Evolutionary conservation across 192 early-diverging fungal species (phyloP).

Genomic region (Allomyces arbusculus): DNA sequence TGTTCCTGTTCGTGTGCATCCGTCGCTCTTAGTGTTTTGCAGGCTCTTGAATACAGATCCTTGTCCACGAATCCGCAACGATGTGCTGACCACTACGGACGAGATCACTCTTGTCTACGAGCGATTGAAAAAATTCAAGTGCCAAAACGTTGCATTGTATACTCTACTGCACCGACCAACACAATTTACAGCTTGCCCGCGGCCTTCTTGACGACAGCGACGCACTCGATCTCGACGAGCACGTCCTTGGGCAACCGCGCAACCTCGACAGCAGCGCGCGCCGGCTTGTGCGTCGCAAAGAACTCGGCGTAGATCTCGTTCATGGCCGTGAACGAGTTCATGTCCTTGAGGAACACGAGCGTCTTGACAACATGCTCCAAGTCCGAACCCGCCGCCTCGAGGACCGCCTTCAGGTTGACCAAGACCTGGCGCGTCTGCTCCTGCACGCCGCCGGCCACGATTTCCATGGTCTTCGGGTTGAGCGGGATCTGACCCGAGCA

Average conservation of each 20-base stretch:
- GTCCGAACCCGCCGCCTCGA: slow-evolving; percentile 53
- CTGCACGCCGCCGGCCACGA: slow-evolving; percentile 1
- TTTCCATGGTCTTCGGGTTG: neutral
- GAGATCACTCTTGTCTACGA: too few species aligned
- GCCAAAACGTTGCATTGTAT: too few species aligned
- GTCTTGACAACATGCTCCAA: slow-evolving; percentile 84
- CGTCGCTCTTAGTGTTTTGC: too few species aligned
- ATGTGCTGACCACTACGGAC: too few species aligned
- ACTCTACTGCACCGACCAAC: too few species aligned
- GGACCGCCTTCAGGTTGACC: slow-evolving; percentile 64
- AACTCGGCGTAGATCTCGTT: slow-evolving; percentile 68
- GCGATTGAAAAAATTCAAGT: too few species aligned
- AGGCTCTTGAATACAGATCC: too few species aligned
- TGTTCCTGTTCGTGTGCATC: too few species aligned
- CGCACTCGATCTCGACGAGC: slow-evolving; percentile 79
- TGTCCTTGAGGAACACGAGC: slow-evolving; percentile 81
- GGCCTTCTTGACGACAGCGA: slow-evolving; percentile 34
- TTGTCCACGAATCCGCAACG: too few species aligned
- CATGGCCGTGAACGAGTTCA: slow-evolving; percentile 76
- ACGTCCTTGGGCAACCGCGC: slow-evolving; percentile 78
- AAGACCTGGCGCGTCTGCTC: slow-evolving; percentile 29
- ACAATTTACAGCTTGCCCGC: too few species aligned
- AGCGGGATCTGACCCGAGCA: slow-evolving; percentile 4
- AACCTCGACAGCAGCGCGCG: slow-evolving; percentile 66
- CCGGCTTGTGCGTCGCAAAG: slow-evolving; percentile 42